phyloP scores from a whole-genome alignment of 306 rosid genomes.

The Bauhinia variegata region DNA sequence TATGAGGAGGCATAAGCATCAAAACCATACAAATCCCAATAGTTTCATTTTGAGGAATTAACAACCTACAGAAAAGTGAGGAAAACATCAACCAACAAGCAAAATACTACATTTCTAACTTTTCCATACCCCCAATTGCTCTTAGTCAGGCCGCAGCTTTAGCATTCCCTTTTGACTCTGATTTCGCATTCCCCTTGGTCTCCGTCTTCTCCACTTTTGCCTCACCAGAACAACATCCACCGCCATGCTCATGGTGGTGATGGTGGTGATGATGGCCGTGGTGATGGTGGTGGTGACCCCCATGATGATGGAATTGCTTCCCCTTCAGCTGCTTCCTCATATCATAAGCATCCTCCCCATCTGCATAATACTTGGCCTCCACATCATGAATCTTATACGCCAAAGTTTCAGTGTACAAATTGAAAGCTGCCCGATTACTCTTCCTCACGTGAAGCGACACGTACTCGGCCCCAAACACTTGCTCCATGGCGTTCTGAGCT shows the following conservation, averaged over 20 bases:
- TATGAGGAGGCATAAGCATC: background rate
- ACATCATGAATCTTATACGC: constrained; percentile 92
- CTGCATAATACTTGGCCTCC: constrained; percentile 93
- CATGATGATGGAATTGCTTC: constrained; percentile 58
- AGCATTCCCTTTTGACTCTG: constrained; percentile 32
- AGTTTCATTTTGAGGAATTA: background rate
- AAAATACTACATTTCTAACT: constrained; percentile 15
- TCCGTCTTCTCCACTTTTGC: constrained; percentile 44
- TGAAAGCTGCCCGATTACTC: constrained; percentile 91
- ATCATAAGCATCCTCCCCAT: constrained; percentile 96
- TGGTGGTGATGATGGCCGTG: constrained; percentile 46
- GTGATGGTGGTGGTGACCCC: constrained; percentile 34
- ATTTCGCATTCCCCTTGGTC: constrained; percentile 52
- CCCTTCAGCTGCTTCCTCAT: constrained; percentile 98
- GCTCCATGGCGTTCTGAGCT: constrained; percentile 96
- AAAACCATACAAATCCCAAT: background rate
- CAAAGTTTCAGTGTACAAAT: constrained; percentile 76
- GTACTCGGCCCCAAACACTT: constrained; percentile 87
- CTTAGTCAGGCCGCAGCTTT: constrained; percentile 39
- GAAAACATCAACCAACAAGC: background rate
- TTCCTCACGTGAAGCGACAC: constrained; percentile 93
- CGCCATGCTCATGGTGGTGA: too few species aligned
- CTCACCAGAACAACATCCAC: constrained; percentile 83
- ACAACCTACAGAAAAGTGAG: background rate
- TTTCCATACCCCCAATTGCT: constrained; percentile 10